Evolutionary conservation across 2,329 filamentous ascomycete genomes (phyloP).

Genomic region (Fusarium floridanum): DNA sequence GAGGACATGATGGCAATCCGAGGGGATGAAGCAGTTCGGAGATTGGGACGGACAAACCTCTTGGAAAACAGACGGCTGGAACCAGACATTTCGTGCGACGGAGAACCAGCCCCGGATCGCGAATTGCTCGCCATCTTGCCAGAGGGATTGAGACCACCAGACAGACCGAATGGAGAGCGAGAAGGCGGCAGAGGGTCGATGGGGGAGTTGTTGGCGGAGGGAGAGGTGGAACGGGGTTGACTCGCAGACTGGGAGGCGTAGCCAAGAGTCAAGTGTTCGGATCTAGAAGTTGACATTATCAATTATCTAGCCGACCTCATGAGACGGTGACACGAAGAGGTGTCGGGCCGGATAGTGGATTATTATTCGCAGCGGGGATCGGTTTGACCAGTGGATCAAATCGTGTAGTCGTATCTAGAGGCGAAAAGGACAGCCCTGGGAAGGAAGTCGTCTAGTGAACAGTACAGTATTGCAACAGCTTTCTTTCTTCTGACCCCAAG

Average conservation of each 20-base stretch:
- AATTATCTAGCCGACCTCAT: constrained; percentile 75
- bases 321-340: constrained; percentile 44
- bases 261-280: constrained; percentile 88
- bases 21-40: constrained; percentile 20
- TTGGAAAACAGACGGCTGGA: constrained; percentile 87
- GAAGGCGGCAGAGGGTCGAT: constrained; percentile 76
- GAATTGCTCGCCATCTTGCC: constrained; percentile 70
- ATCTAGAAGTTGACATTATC: constrained; percentile 93
- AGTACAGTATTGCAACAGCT: constrained; percentile 36
- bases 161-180: constrained; percentile 80
- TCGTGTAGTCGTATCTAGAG: constrained; percentile 33
- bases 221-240: constrained; percentile 81
- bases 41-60: constrained; percentile 72
- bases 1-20: constrained; percentile 7
- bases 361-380: constrained; percentile 43
- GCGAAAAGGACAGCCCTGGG: constrained; percentile 30
- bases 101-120: constrained; percentile 92
- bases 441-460: constrained; percentile 18
- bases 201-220: constrained; percentile 83
- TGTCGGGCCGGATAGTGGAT: constrained; percentile 46
- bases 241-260: constrained; percentile 78
- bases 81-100: constrained; percentile 87
- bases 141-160: constrained; percentile 70
- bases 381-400: constrained; percentile 32
- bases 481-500: constrained; percentile 17